Evolutionary conservation across 2,329 filamentous ascomycete species (phyloP).

Genomic region (Curvularia verruculosa): DNA sequence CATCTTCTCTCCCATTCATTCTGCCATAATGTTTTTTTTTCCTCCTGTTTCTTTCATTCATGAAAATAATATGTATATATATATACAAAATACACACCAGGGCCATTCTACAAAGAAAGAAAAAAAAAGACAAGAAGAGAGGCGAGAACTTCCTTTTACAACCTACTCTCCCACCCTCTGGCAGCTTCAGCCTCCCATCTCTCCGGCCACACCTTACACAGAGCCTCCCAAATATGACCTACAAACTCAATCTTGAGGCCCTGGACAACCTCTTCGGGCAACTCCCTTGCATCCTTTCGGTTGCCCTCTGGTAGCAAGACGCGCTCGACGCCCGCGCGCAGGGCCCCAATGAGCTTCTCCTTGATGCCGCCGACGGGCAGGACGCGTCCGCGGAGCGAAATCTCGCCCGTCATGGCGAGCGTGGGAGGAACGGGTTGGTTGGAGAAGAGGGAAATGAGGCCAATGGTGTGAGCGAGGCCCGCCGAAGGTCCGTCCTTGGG

Average conservation of each 20-base stretch:
- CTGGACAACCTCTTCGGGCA: slow-evolving; percentile 86
- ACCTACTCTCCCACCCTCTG: slow-evolving; percentile 72
- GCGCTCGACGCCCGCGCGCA: slow-evolving; percentile 91
- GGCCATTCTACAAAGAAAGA: too few species aligned
- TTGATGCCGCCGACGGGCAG: slow-evolving; percentile 97
- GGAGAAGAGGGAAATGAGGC: slow-evolving; percentile 87
- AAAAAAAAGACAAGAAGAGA: too few species aligned
- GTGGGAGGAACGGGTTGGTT: slow-evolving; percentile 86
- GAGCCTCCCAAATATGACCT: slow-evolving; percentile 92
- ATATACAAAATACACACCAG: too few species aligned
- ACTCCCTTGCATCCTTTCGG: slow-evolving; percentile 87
- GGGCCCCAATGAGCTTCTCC: slow-evolving; percentile 95
- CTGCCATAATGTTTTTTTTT: neutral
- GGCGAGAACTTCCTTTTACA: too few species aligned
- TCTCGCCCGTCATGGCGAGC: slow-evolving; percentile 89
- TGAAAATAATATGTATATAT: neutral
- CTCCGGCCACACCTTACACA: slow-evolving; percentile 90
- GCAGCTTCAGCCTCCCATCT: slow-evolving; percentile 73
- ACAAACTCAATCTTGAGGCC: slow-evolving; percentile 90
- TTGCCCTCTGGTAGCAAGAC: slow-evolving; percentile 89
- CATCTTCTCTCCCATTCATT: neutral
- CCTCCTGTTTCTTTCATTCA: neutral
- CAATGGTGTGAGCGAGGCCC: slow-evolving; percentile 91
- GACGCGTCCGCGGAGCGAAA: slow-evolving; percentile 83
- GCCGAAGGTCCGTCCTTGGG: slow-evolving; percentile 88